phyloP scores from a whole-genome alignment of 2,329 filamentous ascomycete species.

The Hortaea sp. region DNA sequence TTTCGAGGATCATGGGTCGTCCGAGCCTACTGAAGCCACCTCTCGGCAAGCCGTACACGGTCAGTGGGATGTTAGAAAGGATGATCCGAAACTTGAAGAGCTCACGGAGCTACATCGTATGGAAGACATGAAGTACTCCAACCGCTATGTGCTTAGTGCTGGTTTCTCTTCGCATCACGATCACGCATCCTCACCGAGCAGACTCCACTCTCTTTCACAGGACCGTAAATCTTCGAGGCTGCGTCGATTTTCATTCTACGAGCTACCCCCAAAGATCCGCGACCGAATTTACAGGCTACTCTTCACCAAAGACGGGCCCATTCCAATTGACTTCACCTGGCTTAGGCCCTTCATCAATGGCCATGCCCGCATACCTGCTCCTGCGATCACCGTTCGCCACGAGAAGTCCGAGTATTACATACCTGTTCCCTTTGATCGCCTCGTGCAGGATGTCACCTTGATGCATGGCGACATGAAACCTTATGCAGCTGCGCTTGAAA shows the following conservation, averaged over 20 bases:
- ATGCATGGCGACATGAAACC: constrained; percentile 10
- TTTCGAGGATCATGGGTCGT: no score
- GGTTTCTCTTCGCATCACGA: neutral
- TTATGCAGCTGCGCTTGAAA: constrained; percentile 10
- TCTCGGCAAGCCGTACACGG: constrained; percentile 5
- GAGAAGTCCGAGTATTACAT: constrained; percentile 3
- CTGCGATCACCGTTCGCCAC: neutral
- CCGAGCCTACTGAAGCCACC: no score
- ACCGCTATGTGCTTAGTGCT: constrained; percentile 9
- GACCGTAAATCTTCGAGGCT: no score
- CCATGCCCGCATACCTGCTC: constrained; percentile 9
- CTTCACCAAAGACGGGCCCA: constrained; percentile 5
- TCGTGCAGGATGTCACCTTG: constrained; percentile 3
- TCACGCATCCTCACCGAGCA: no score
- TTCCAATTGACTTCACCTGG: constrained; percentile 14
- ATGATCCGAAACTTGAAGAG: constrained; percentile 7
- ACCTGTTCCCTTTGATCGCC: constrained; percentile 4
- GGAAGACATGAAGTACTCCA: constrained; percentile 7
- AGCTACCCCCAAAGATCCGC: constrained; percentile 7
- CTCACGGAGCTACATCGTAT: constrained; percentile 8
- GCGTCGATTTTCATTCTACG: constrained; percentile 4
- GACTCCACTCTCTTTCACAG: no score
- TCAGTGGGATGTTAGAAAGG: constrained; percentile 7
- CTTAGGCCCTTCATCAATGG: constrained; percentile 11
- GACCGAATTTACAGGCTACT: constrained; percentile 9